Base-by-base conservation (phyloP, 305 asterid genomes). In the Rubia tinctorum region DNA sequence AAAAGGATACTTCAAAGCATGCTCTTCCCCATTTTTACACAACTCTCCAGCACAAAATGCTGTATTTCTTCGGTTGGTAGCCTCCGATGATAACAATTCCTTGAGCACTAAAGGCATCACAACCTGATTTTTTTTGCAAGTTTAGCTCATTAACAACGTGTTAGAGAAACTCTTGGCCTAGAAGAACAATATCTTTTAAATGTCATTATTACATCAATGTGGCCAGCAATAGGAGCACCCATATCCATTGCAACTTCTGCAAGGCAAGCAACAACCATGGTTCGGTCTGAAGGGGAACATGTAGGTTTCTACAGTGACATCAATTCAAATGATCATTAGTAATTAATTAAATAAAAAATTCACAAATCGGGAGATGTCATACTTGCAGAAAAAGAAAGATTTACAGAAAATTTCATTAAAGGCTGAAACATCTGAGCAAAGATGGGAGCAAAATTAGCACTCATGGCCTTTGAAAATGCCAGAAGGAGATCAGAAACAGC, bases 161-260 rank as follows among this genome's bases (percentile, higher is more conserved):
- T 20, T 53, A 18, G 15, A 42, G 25, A 63, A 63, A 64, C 56
- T 17, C 71, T 27, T 62, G 45, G 22, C 27, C 30, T 30, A 12
- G 66, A 64, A 53, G 27, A 51, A 63, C 72, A 10, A 53, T n/a
- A 47, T 22, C 13, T 42, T 51, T 66, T 60, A 42, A 13, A 17
- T 67, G 34, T 49, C 42, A 17, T 8, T 71, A 23, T 81, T 89
- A 92, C 99, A 87, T 95, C 96, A 67, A 88, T 81, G 82, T 91
- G 92, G 79, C 84, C 90, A 71, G 96, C 88, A 80, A 95, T 89
- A 71, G 99, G 99, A 83, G 95, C 90, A 76, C 98, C 99, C 97
- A 95, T 92, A 84, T 92, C 89, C 84, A 91, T 98, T 60, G 98
- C 98, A 85, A 95, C 99, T 89, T 95, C 98, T 74, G 99, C 99